These are phyloP conservation scores for Ilex aquifolium DNA, from an alignment of 257 asterid species.

Conservation along the genomic window DNA sequence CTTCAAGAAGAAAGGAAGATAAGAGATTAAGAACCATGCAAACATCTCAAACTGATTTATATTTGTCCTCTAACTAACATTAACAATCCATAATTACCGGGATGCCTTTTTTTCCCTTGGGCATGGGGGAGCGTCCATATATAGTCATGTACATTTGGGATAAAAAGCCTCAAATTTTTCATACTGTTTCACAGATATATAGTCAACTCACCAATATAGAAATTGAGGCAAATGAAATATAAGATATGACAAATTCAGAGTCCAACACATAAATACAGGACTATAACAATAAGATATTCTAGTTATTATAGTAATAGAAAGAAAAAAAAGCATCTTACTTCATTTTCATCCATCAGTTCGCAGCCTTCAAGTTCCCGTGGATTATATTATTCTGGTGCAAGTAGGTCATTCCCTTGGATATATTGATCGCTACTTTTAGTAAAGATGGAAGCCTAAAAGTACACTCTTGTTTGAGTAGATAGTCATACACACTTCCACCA, in stretches of 20 bases:
- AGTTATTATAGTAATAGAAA: constrained; percentile 1
- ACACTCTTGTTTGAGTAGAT: constrained; percentile 88
- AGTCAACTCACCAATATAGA: background rate
- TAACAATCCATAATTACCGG: too few relatives aligned
- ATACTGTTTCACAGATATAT: too few relatives aligned
- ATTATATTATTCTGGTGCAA: constrained; percentile 96
- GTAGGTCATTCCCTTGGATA: constrained; percentile 94
- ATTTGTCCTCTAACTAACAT: too few relatives aligned
- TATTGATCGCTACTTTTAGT: constrained; percentile 88
- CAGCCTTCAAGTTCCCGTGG: constrained; percentile 97
- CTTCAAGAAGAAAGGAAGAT: too few relatives aligned
- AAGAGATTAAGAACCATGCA: too few relatives aligned
- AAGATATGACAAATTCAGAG: constrained; percentile 1
- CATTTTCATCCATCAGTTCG: constrained; percentile 96
- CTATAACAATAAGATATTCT: constrained; percentile 1
- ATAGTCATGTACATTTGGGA: too few relatives aligned
- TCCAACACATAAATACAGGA: too few relatives aligned
- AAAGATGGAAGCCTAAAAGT: constrained; percentile 79
- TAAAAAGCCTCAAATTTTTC: too few relatives aligned
- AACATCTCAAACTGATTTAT: too few relatives aligned
- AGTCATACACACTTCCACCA: constrained; percentile 97
- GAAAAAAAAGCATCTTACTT: constrained; percentile 40
- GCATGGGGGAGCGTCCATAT: too few relatives aligned
- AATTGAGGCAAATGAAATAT: too few relatives aligned
- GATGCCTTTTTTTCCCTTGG: too few relatives aligned